Conservation (phyloP, 73 alveolate species). For the Paramecium sexaurelia region DNA sequence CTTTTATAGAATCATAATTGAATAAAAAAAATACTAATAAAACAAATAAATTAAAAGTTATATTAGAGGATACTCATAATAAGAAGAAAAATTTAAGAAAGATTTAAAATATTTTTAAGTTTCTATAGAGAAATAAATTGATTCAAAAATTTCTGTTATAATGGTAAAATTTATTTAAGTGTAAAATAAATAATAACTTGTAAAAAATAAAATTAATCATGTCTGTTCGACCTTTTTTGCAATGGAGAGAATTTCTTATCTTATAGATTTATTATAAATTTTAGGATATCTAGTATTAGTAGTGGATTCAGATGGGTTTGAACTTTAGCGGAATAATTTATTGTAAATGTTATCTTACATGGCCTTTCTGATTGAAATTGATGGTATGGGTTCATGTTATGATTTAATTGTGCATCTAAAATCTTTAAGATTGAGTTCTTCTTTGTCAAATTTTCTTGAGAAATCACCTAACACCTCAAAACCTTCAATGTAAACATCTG, state of each 20-base stretch:
- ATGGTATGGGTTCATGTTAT: not conserved
- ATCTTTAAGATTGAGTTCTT: not conserved
- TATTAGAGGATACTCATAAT: too few relatives aligned
- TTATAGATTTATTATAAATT: not conserved
- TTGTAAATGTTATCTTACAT: not conserved
- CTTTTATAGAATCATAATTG: too few relatives aligned
- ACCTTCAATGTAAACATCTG: slow-evolving; percentile 24
- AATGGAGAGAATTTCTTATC: not conserved
- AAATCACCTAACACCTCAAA: not conserved
- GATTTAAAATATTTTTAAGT: too few relatives aligned
- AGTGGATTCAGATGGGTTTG: not conserved
- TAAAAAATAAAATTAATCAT: not conserved
- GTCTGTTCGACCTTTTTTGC: not conserved
- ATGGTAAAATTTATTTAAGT: too few relatives aligned
- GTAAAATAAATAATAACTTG: not conserved
- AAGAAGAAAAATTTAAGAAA: too few relatives aligned
- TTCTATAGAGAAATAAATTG: too few relatives aligned
- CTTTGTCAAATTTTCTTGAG: not conserved
- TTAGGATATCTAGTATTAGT: slow-evolving; percentile 11
- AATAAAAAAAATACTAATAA: too few relatives aligned
- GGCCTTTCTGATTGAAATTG: not conserved
- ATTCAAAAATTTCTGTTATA: too few relatives aligned
- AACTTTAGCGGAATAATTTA: not conserved
- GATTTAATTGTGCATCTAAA: not conserved
- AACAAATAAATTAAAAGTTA: too few relatives aligned